Conservation (phyloP, 768 basidiomycete genomes). For the Leccinum truebloodii region DNA sequence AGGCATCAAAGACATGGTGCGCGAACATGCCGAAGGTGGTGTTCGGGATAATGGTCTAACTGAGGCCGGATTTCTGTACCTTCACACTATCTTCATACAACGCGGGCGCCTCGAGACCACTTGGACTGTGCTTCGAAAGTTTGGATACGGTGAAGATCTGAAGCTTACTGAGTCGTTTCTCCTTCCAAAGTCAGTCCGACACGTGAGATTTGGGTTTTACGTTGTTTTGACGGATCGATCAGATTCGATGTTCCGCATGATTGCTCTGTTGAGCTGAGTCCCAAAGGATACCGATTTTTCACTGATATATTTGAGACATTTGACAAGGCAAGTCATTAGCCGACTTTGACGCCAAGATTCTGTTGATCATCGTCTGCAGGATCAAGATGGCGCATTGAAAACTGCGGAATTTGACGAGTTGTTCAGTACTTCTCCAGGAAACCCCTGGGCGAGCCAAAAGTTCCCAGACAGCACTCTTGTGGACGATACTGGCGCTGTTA, state of each 20-base stretch:
- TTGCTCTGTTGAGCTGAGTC: slow-evolving; percentile 93
- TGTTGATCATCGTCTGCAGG: slow-evolving; percentile 45
- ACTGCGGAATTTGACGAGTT: slow-evolving; percentile 79
- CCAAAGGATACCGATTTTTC: slow-evolving; percentile 94
- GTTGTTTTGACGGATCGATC: slow-evolving; percentile 16
- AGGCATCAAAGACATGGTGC: slow-evolving; percentile 93
- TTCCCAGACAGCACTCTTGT: slow-evolving; percentile 90
- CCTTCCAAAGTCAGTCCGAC: slow-evolving; percentile 71
- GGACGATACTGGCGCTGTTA: slow-evolving; percentile 86
- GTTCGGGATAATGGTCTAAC: slow-evolving; percentile 83
- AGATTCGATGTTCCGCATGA: slow-evolving; percentile 94
- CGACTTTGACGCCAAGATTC: background rate
- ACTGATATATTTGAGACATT: slow-evolving; percentile 95
- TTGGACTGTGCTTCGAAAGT: slow-evolving; percentile 93
- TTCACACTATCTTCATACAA: slow-evolving; percentile 97
- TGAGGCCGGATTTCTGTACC: slow-evolving; percentile 89
- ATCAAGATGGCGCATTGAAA: slow-evolving; percentile 93
- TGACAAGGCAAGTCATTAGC: slow-evolving; percentile 65
- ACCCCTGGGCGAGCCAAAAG: slow-evolving; percentile 91
- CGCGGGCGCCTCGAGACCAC: slow-evolving; percentile 94
- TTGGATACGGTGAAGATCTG: slow-evolving; percentile 95
- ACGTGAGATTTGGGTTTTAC: background rate
- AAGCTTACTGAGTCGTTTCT: slow-evolving; percentile 87
- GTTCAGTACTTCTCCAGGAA: slow-evolving; percentile 93
- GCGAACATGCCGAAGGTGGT: slow-evolving; percentile 71